Base-by-base conservation (phyloP, 2,329 filamentous ascomycete species). In the Aaosphaeria arxii region DNA sequence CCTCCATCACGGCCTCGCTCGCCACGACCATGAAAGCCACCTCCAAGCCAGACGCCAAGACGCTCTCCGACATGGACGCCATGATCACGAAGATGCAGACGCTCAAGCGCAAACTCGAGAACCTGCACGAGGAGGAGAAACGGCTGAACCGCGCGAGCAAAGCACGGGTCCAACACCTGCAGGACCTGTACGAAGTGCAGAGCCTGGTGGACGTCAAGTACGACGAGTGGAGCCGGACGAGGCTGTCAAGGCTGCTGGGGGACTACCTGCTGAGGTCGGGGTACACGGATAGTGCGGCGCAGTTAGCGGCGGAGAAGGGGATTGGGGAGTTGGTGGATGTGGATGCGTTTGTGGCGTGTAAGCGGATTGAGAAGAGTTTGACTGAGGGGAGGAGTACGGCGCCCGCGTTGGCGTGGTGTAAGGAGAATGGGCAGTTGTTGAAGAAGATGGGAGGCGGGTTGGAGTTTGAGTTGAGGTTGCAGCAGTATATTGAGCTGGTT, bases 401-500 rank as follows among this genome's bases (percentile, higher is more conserved):
- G 33, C 88, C 95, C 60, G 91, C 91, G 24, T 71, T 99, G 46
- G 82, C 84, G 9, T 99, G 94, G 94, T 96, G 94, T 68, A 83
- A 79, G 11, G 92, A 97, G 62, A 96, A 96, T 71, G 94, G 95
- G 71, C 91, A 92, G 62, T 88, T 91, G 53, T 74, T 99, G 50
- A 88, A 91, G 64, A 95, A 94, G 77, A 87, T 89, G 71, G 86
- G 89, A 79, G 90, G 86, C 62, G 88, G 87, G 56, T 80, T 99
- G 11, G 94, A 99, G 70, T 95, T 96, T 64, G 89, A 95, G 77
- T 81, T 99, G 40, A 86, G 94, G 9, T 80, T 95, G 61, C 94
- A 99, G 70, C 91, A 97, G 68, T 97, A 91, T 68, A 91, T 97
- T 59, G 94, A 97, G 71, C 79, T 97, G 51, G 84, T 95, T 50